A percentile compares a stretch with the other conserved stretches of the same genome.
phyloP scores from a whole-genome alignment of 192 early-diverging fungal species.

The Coemansia biformis region DNA sequence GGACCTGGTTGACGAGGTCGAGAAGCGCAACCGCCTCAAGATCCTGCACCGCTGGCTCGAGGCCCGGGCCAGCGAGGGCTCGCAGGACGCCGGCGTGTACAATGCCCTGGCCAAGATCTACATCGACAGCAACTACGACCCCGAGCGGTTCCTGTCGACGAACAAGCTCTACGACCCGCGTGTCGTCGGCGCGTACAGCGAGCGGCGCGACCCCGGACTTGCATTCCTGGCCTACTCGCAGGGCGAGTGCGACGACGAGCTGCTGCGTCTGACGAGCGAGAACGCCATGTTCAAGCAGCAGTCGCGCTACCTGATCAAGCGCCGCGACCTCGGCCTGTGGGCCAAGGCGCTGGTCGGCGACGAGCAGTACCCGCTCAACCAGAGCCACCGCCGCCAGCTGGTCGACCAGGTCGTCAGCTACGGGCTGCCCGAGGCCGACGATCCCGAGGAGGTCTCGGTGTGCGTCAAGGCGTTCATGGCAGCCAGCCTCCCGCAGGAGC shows the following conservation, averaged over 20 bases:
- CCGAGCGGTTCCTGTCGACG: constrained; percentile 83
- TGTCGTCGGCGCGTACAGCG: constrained; percentile 97
- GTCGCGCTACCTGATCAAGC: constrained; percentile 89
- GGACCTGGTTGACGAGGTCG: constrained; percentile 81
- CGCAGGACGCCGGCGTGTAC: constrained; percentile 84
- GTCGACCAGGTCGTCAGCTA: constrained; percentile 92
- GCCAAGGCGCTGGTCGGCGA: constrained; percentile 63
- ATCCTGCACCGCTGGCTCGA: constrained; percentile 93
- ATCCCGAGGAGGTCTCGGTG: constrained; percentile 96
- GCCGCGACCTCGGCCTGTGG: constrained; percentile 84
- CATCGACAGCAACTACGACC: constrained; percentile 98
- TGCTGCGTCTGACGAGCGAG: constrained; percentile 94
- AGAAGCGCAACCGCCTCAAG: constrained; percentile 97
- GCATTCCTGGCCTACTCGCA: constrained; percentile 93
- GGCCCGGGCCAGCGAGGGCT: constrained; percentile 78
- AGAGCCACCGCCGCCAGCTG: constrained; percentile 72
- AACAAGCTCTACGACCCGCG: constrained; percentile 79
- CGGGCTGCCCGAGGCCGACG: constrained; percentile 88
- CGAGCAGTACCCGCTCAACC: constrained; percentile 62
- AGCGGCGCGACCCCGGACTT: constrained; percentile 95
- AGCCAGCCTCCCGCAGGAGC: constrained; percentile 89
- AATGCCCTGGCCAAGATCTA: constrained; percentile 99
- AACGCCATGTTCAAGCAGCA: constrained; percentile 99
- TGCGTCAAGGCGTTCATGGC: constrained; percentile 99
- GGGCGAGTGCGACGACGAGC: constrained; percentile 90